Conservation (phyloP, 331 rosid genomes). For the Prunus yedoensis region DNA sequence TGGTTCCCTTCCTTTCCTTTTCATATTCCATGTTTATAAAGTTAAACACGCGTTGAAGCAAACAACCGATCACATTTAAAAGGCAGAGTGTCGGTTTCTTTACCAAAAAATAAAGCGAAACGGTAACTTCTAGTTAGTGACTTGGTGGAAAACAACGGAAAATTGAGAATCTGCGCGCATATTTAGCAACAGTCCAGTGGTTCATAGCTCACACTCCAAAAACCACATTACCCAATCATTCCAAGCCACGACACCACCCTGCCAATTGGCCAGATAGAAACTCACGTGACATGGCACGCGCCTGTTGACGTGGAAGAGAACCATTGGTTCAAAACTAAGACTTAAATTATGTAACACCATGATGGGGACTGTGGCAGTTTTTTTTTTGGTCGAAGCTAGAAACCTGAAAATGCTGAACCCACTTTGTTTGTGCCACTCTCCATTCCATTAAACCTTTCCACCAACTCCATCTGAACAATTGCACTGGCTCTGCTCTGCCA, state of each 20-base stretch:
- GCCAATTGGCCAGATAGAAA: neutral
- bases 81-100: neutral
- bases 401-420: no score
- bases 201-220: neutral
- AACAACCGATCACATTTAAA: neutral
- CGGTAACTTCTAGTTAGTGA: constrained; percentile 8
- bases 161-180: no score
- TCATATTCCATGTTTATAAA: neutral
- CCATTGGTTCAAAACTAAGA: neutral
- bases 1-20: no score
- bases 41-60: neutral
- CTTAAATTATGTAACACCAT: neutral
- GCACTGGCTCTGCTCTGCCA: neutral
- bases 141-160: neutral
- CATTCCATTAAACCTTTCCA: constrained; percentile 35
- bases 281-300: constrained; percentile 5
- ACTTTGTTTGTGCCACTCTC: constrained; percentile 8
- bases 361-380: constrained; percentile 23
- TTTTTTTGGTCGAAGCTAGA: no score
- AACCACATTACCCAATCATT: neutral
- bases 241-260: neutral
- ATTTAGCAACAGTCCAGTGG: neutral
- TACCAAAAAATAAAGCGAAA: neutral
- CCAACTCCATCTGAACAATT: constrained; percentile 25
- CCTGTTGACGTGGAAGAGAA: neutral